These are phyloP conservation scores for Plasmodium chabaudi DNA, from an alignment of 169 alveolate genomes.

Conservation along the genomic window DNA sequence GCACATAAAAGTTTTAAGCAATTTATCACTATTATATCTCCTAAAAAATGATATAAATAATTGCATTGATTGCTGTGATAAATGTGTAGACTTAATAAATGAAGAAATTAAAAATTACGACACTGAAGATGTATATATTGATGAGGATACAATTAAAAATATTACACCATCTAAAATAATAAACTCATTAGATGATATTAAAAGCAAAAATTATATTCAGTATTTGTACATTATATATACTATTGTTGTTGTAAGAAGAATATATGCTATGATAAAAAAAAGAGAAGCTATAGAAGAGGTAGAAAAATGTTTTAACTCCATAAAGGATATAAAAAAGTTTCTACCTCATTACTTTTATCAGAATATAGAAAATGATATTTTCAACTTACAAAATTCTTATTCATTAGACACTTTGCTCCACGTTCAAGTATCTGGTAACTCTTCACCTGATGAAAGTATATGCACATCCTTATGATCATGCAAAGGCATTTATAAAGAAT, in stretches of 20 bases:
- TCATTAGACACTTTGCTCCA: background rate
- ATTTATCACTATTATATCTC: constrained; percentile 30
- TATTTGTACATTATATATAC: constrained; percentile 51
- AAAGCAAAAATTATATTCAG: constrained; percentile 44
- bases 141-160: background rate
- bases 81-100: constrained; percentile 33
- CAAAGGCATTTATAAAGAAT: background rate
- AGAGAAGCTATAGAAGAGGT: constrained; percentile 5
- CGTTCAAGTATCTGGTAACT: background rate
- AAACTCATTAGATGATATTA: constrained; percentile 44
- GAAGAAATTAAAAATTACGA: constrained; percentile 56
- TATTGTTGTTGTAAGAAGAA: constrained; percentile 49
- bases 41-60: constrained; percentile 28
- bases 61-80: constrained; percentile 47
- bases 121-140: constrained; percentile 7
- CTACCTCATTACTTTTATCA: constrained; percentile 33
- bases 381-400: background rate
- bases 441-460: background rate
- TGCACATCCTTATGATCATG: background rate
- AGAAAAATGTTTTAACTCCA: constrained; percentile 16
- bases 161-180: constrained; percentile 1
- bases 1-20: constrained; percentile 45
- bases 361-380: constrained; percentile 22
- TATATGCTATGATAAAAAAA: constrained; percentile 34
- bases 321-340: constrained; percentile 14